Evolutionary conservation across 1,139 yeast species (phyloP).

Genomic region (Yamadazyma oceani): DNA sequence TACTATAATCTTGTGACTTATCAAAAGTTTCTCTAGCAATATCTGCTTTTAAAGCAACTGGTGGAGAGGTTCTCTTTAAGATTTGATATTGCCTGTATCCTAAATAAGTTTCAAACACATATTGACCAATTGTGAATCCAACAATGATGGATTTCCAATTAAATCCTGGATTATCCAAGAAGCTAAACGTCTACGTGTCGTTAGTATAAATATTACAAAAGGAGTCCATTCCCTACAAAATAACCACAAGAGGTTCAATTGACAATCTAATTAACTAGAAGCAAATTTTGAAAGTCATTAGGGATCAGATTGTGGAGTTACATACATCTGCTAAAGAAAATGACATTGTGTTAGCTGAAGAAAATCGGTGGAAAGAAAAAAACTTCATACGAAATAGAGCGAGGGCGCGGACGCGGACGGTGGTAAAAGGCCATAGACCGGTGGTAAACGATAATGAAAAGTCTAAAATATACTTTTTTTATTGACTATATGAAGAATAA

Average conservation of each 20-base stretch:
- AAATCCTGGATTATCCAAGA: constrained; percentile 50
- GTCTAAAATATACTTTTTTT: constrained; percentile 14
- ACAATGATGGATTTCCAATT: constrained; percentile 78
- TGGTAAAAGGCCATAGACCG: too few species aligned
- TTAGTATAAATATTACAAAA: constrained; percentile 14
- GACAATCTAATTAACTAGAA: not conserved
- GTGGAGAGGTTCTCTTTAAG: constrained; percentile 54
- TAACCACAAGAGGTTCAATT: not conserved
- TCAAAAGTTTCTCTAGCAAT: constrained; percentile 71
- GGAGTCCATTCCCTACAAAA: too few species aligned
- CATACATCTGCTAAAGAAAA: constrained; percentile 17
- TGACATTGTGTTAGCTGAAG: constrained; percentile 7
- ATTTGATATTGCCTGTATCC: constrained; percentile 76
- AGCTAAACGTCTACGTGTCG: constrained; percentile 24
- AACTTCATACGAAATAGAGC: too few species aligned
- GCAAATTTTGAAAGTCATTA: not conserved
- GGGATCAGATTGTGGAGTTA: too few species aligned
- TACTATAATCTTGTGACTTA: constrained; percentile 77
- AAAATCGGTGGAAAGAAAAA: not conserved
- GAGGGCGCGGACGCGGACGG: too few species aligned
- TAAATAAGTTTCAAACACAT: constrained; percentile 69
- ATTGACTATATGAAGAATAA: constrained; percentile 12
- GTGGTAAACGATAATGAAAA: too few species aligned
- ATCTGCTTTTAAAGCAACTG: constrained; percentile 62
- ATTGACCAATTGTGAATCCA: constrained; percentile 77